A percentile compares a stretch with the other conserved stretches of the same genome.
phyloP scores from a whole-genome alignment of 176 grass and related monocot genomes.

The Aegilops longissima region DNA sequence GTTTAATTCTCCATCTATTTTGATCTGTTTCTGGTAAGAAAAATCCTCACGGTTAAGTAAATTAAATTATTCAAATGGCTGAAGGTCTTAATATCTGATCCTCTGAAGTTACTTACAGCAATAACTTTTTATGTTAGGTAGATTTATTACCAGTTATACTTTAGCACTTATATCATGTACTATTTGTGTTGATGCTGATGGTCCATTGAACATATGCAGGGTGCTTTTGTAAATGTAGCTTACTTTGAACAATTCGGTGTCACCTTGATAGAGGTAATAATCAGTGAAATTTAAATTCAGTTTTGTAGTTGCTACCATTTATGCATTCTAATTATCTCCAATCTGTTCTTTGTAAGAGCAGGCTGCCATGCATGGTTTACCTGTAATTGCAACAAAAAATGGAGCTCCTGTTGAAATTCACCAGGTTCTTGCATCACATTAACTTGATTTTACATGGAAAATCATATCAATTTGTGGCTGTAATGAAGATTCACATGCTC shows the following conservation, averaged over 20 bases:
- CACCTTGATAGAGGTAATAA: conserved; percentile 71
- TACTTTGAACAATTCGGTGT: conserved; percentile 78
- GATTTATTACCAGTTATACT: not conserved
- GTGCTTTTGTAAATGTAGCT: conserved; percentile 75
- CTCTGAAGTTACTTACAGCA: conserved; percentile 1
- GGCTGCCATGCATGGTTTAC: conserved; percentile 74
- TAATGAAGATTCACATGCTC: not conserved
- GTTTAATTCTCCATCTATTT: conserved; percentile 13
- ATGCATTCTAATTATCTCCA: conserved; percentile 10
- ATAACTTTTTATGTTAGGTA: not conserved
- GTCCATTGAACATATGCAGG: conserved; percentile 41
- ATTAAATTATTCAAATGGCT: not conserved
- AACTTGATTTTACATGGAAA: conserved; percentile 16
- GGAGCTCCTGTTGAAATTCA: conserved; percentile 81
- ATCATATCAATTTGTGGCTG: not conserved
- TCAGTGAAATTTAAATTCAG: conserved; percentile 14
- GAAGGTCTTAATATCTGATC: not conserved
- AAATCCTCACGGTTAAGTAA: not conserved
- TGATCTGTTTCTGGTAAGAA: conserved; percentile 14
- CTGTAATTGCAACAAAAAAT: conserved; percentile 78
- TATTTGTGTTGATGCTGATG: conserved; percentile 8
- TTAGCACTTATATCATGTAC: conserved; percentile 2
- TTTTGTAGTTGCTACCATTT: conserved; percentile 4
- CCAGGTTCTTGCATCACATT: conserved; percentile 32
- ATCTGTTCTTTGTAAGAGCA: conserved; percentile 17